Conservation (phyloP, 2,329 filamentous ascomycete genomes). For the Beauveria australis region DNA sequence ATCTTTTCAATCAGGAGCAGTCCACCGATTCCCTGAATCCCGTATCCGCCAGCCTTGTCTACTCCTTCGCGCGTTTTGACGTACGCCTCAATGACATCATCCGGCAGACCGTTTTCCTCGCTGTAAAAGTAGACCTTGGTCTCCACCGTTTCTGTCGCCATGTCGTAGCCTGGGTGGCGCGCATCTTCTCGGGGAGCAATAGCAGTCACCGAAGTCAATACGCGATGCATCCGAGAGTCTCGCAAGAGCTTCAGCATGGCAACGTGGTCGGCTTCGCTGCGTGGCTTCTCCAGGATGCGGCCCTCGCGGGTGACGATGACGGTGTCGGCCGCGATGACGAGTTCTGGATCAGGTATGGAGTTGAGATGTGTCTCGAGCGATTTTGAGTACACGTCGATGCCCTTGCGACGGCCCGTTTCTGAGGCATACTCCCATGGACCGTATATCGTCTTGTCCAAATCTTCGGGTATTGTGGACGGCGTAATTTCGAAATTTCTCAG, state of each 20-base stretch:
- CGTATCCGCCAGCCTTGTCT: constrained; percentile 95
- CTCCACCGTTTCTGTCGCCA: constrained; percentile 79
- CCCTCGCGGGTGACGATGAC: constrained; percentile 72
- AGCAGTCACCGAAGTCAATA: constrained; percentile 78
- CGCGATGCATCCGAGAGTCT: constrained; percentile 69
- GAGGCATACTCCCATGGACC: constrained; percentile 87
- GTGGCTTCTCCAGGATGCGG: constrained; percentile 83
- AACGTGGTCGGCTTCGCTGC: constrained; percentile 71
- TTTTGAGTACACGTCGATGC: constrained; percentile 57
- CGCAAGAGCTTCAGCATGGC: constrained; percentile 75
- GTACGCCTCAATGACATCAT: constrained; percentile 75
- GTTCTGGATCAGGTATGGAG: constrained; percentile 58
- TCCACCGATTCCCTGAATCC: constrained; percentile 79
- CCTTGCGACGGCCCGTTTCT: constrained; percentile 77
- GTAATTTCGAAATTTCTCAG: constrained; percentile 74
- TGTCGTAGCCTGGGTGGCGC: constrained; percentile 73
- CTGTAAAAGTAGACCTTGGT: constrained; percentile 82
- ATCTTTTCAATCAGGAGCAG: constrained; percentile 83
- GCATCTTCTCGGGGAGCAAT: constrained; percentile 77
- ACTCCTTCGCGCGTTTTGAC: constrained; percentile 81
- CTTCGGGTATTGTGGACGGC: constrained; percentile 75
- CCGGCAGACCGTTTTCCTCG: constrained; percentile 48
- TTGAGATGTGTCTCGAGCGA: constrained; percentile 35
- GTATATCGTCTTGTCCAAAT: constrained; percentile 67
- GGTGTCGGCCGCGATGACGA: constrained; percentile 88